Evolutionary conservation across 176 grass and related monocot species (phyloP), one percentile per base, ranked within the genome.

Genomic region (Musa acuminata): DNA sequence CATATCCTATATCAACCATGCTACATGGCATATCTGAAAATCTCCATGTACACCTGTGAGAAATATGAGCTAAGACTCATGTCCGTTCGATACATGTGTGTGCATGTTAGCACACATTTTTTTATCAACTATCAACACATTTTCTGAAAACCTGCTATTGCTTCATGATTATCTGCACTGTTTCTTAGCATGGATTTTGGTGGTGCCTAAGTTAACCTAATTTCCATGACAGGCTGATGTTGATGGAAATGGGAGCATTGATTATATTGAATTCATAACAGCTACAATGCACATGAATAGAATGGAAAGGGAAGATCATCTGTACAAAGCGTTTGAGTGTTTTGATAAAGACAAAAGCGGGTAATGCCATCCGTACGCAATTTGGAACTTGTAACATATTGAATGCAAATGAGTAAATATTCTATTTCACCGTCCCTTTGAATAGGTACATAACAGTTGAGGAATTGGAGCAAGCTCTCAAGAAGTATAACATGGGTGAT

Each of bases 251-350:
- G 94, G 94, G 67, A 83, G 80, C 67, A 98, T 98, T 83, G 94
- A 98, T 82, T 98, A 98, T 58, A 69, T 83, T 1, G 94, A 98
- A 72, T 98, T 98, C 53, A 90, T 98, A 80, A 87, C 90, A 12
- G 94, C 94, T 1, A 98, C 94, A 75, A 98, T 98, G 94, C 94
- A 98, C 75, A 89, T 98, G 90, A 98, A 98, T 85, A 93, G 84
- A 89, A 76, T 88, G 76, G 94, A 98, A 80, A 93, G 85, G 52
- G 94, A 97, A 76, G 94, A 89, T 53, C 94, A 98, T 80, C 87
- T 98, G 82, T 91, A 87, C 62, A 98, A 93, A 83, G 90, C 94
- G 67, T 98, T 98, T 65, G 94, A 91, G 70, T 98, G 93, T 86
- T 98, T 98, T 78, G 94, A 98, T 82, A 85, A 92, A 68, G 94